Base-by-base conservation (phyloP, 2,329 filamentous ascomycete genomes). In the Pestalotiopsis sp. region DNA sequence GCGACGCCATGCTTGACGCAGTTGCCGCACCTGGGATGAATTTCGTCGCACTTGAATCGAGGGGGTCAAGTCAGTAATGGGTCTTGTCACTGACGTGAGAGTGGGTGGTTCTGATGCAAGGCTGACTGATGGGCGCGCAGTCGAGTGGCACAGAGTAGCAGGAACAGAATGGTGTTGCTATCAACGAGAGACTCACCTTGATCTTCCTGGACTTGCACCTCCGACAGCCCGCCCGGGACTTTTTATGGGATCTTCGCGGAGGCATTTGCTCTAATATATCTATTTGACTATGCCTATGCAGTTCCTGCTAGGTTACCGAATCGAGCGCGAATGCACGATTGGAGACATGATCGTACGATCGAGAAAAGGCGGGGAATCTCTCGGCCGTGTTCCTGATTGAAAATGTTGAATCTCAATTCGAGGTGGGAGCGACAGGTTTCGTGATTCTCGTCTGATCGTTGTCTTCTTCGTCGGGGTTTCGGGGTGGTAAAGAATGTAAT, bases 121-220 rank as follows among this genome's bases (percentile, higher is more conserved):
- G 31, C 31, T 36, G 31, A 36, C 6, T 2, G 31, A 9, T 36
- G 31, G 31, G 7, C 31, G 31, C 31, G 31, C 31, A 36, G 31
- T 36, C 7, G 31, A 36, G 31, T 36, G 31, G 31, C 31, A 36
- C 31, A 36, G 7, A 7, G 7, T 9, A 36, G 7, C 31, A 36
- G 31, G 31, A 36, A 36, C 31, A 36, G 17, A 23, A 41, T 38
- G 36, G 38, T 65, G 45, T 58, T 41, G 27, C 20, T 39, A 41
- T 14, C 27, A 7, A n/a, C 38, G 61, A 3, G 36, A 64, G 36
- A 68, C 55, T 63, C 79, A 90, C 90, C 87, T 92, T 92, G 76
- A 92, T 91, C 79, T 92, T 92, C 70, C 90, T 84, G 67, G 84
- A 82, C 80, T 92, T 92, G 79, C 90, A 92, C 69, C 88, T 82